Conservation (phyloP, 768 basidiomycete species). For the Tricholoma hemisulphureum region DNA sequence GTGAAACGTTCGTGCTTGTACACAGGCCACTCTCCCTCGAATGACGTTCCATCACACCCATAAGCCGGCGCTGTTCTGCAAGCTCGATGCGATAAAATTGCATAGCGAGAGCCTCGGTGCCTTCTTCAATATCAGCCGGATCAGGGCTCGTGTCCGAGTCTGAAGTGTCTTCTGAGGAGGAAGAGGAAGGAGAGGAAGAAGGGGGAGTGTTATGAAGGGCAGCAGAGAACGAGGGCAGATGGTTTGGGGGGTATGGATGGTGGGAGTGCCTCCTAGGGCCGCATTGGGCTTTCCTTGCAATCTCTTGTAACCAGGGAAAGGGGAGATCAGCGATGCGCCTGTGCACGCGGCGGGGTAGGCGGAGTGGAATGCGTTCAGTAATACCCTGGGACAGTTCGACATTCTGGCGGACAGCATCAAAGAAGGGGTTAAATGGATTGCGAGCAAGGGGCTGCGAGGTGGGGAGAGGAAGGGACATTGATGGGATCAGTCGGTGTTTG, state of each 20-base stretch:
- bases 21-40: conserved; percentile 52
- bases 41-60: conserved; percentile 92
- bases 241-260: conserved; percentile 9
- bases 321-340: conserved; percentile 72
- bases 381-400: conserved; percentile 72
- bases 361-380: conserved; percentile 81
- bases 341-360: conserved; percentile 47
- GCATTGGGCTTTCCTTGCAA: conserved; percentile 41
- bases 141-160: conserved; percentile 30
- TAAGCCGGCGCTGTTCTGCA: conserved; percentile 84
- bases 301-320: conserved; percentile 73
- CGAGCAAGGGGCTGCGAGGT: conserved; percentile 18
- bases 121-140: conserved; percentile 53
- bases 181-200: conserved; percentile 23
- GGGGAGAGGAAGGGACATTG: conserved; percentile 20
- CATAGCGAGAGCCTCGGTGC: conserved; percentile 78
- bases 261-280: conserved; percentile 9
- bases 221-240: conserved; percentile 1
- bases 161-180: conserved; percentile 28
- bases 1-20: conserved; percentile 12
- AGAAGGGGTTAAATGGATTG: conserved; percentile 82
- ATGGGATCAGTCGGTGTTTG: conserved; percentile 17
- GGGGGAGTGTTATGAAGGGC: conserved; percentile 9
- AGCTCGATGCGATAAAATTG: conserved; percentile 94
- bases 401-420: conserved; percentile 90